Base-by-base conservation (phyloP, 352 stramenopile genomes). In the Pythium pectinolyticum region DNA sequence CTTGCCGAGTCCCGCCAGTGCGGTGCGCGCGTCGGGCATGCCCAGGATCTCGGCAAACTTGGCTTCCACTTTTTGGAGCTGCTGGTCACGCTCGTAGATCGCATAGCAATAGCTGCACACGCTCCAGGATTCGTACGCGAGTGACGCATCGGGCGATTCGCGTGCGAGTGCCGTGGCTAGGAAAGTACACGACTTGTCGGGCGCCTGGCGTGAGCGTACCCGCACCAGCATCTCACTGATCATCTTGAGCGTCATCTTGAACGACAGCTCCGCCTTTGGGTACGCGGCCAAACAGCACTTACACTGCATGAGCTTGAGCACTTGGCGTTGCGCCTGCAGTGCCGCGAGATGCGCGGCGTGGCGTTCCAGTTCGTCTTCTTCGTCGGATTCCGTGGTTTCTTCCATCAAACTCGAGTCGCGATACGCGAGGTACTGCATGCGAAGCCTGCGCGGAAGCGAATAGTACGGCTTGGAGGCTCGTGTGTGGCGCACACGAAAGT, bases 231-330 rank as follows among this genome's bases (percentile, higher is more conserved):
- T 94, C 47, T 94, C 85, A 57, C 80, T 86, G 46, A 94, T 92
- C 85, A 94, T 94, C 58, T 92, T 91, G 50, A 90, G 66, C 30
- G 85, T 94, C 85, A 94, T 94, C 54, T 92, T 94, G 79, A 88
- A 94, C 15, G 82, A 78, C 9, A 94, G 67, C 55, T 94, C 85
- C n/a, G 60, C 70, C 39, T 83, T 89, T 1, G 80, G 79, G 62
- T 94, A 90, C 30, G 77, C 72, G 12, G 80, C 80, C 19, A 88
- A 69, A 57, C 85, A 94, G 60, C 84, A 90, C 43, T 94, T 94
- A 70, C 85, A 94, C 58, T 88, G 83, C 5, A 80, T 60, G 5
- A 92, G 72, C 41, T 90, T 92, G 53, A 75, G 76, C 8, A 92
- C 80, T 46, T 92, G 79, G 24, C 79, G 77, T 37, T 90, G 78